phyloP scores from a whole-genome alignment of 176 grass and related monocot species.

The Paspalum notatum region DNA sequence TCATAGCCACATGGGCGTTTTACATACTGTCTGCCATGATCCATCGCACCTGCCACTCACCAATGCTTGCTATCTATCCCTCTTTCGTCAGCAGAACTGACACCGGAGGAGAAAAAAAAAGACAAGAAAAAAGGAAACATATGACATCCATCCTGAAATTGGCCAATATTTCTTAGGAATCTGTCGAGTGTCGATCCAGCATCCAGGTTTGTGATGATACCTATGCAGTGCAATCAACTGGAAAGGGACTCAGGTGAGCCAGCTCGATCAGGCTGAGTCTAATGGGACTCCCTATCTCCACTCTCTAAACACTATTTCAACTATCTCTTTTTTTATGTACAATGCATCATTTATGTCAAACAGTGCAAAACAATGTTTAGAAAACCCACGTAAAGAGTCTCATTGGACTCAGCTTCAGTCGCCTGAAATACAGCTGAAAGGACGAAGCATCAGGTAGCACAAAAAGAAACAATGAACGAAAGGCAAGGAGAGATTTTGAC shows the following conservation, averaged over 20 bases:
- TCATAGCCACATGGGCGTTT: slow-evolving; percentile 31
- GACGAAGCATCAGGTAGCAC: background rate
- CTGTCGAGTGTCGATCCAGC: too few relatives aligned
- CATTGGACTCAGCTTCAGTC: too few relatives aligned
- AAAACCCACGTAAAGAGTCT: too few relatives aligned
- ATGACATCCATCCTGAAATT: background rate
- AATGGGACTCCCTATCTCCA: too few relatives aligned
- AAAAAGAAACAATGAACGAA: background rate
- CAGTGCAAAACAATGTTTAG: too few relatives aligned
- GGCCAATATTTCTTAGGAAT: background rate
- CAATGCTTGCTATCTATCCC: background rate
- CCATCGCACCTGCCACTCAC: background rate
- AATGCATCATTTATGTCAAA: too few relatives aligned
- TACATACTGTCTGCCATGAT: slow-evolving; percentile 49
- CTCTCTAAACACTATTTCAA: too few relatives aligned
- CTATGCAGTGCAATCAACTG: too few relatives aligned
- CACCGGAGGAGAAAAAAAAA: background rate
- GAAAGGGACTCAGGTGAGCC: background rate
- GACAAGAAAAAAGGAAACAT: too few relatives aligned
- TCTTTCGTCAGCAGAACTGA: background rate
- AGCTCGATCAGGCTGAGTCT: too few relatives aligned
- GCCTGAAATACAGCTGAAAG: slow-evolving; percentile 10
- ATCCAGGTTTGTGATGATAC: background rate
- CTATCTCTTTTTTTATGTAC: too few relatives aligned
- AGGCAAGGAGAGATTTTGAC: background rate